phyloP scores from a whole-genome alignment of 225 moss, liverwort and hornwort genomes.

The Neckera pumila region DNA sequence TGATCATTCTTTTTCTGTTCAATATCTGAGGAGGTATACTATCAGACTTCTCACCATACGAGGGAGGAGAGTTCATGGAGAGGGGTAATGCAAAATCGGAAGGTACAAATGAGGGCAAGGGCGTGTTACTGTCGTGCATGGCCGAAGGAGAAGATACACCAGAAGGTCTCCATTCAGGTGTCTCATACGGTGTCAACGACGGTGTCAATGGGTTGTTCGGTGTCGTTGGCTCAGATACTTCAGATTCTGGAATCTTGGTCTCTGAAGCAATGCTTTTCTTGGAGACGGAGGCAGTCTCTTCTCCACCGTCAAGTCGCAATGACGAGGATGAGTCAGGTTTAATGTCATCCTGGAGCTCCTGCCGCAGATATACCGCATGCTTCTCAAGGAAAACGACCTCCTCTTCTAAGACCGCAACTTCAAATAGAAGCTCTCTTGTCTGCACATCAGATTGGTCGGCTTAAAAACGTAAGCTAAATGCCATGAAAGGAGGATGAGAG shows the following conservation, averaged over 20 bases:
- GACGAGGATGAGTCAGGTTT: background rate
- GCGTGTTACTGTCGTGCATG: slow-evolving; percentile 1
- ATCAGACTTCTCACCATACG: background rate
- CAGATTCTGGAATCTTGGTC: slow-evolving; percentile 15
- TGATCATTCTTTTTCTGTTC: slow-evolving; percentile 36
- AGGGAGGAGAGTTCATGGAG: background rate
- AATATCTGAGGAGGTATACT: slow-evolving; percentile 11
- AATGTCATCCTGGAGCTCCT: slow-evolving; percentile 24
- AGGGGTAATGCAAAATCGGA: slow-evolving; percentile 14
- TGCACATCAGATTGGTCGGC: slow-evolving; percentile 20
- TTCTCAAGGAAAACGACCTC: slow-evolving; percentile 49
- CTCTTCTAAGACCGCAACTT: slow-evolving; percentile 53
- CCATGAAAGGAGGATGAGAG: background rate
- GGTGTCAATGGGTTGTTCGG: slow-evolving; percentile 17
- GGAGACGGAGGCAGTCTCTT: background rate
- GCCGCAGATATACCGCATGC: slow-evolving; percentile 32
- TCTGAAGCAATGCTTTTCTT: background rate
- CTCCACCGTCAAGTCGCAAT: background rate
- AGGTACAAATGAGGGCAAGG: slow-evolving; percentile 2
- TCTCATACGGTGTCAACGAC: slow-evolving; percentile 23
- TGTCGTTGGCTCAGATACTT: slow-evolving; percentile 28
- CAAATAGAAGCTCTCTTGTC: slow-evolving; percentile 48
- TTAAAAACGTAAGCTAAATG: background rate
- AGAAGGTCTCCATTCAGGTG: slow-evolving; percentile 28
- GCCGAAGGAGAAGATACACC: slow-evolving; percentile 17